Percentiles rank a stretch among this genome's conserved stretches.
phyloP scores from a whole-genome alignment of 345 rosid genomes.

The Euphorbia pulcherrima region DNA sequence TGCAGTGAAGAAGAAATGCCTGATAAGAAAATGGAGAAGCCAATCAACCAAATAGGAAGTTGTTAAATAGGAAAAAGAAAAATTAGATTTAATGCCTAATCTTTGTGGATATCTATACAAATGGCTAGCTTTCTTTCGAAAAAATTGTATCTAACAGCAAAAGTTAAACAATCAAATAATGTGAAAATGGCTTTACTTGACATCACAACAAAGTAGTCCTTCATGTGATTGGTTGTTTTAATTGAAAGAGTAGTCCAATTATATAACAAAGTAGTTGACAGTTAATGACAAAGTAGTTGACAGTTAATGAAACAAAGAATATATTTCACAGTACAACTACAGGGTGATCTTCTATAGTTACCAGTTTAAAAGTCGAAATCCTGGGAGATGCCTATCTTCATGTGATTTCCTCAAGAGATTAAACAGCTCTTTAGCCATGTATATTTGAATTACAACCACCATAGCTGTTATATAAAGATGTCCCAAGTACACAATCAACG shows the following conservation, averaged over 20 bases:
- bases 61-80: not conserved
- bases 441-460: constrained; percentile 92
- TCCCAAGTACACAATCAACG: constrained; percentile 80
- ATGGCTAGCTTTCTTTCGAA: not conserved
- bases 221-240: no score
- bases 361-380: constrained; percentile 86
- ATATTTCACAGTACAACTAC: not conserved
- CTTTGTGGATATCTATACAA: not conserved
- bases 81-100: not conserved
- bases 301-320: not conserved
- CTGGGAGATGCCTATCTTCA: constrained; percentile 81
- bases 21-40: constrained; percentile 25
- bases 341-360: constrained; percentile 19
- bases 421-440: constrained; percentile 88
- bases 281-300: not conserved
- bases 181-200: not conserved
- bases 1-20: constrained; percentile 97
- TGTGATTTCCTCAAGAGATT: constrained; percentile 76
- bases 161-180: not conserved
- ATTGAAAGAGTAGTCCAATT: not conserved
- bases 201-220: not conserved
- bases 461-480: constrained; percentile 95
- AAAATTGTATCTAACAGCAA: not conserved
- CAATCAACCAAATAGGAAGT: not conserved
- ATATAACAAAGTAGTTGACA: not conserved